Base-by-base conservation (phyloP, 495 filamentous ascomycete genomes). In the Elaphomyces granulatus region DNA sequence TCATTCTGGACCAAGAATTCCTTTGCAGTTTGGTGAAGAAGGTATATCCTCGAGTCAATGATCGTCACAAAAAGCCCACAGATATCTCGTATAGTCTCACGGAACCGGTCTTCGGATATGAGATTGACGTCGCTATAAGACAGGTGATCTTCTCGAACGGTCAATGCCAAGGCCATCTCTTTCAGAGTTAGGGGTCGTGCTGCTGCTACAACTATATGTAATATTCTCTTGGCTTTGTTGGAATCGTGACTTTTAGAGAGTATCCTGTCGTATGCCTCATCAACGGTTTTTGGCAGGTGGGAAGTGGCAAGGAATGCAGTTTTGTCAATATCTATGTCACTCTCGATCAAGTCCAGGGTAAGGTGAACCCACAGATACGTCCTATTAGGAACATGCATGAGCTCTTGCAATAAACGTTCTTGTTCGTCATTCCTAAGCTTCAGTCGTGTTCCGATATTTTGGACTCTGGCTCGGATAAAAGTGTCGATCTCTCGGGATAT, bases 51-150 rank as follows among this genome's bases (percentile, higher is more conserved):
- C 4, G 49, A 53, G 34, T 60, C 49, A n/a, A 56, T 51, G 1
- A 63, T 45, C 16, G 51, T 51, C 3, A 70, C 44, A 33, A 70
- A 63, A 7, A 59, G 50, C 1, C 63, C 56, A 36, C 60, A 67
- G 10, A 63, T 19, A 14, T 44, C 40, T 28, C 55, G 58, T 1
- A 70, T 41, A 14, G 42, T 45, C 12, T 32, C 33, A n/a, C 42
- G 38, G 2, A 59, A 36, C 35, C 47, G 37, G 8, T 26, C 28
- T 17, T 45, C 20, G 41, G 40, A 15, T 1, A 50, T 18, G 8
- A 58, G 36, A 8, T 47, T 26, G 14, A 62, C 51, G 12, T 60
- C 49, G 26, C 44, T 2, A 18, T 49, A 36, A 15, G 53, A 54
- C 20, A 38, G 30, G 19, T 48, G 34, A 33, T 43, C 37, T 28